phyloP scores from a whole-genome alignment of 2,329 filamentous ascomycete genomes.

The Xylaria hypoxylon region DNA sequence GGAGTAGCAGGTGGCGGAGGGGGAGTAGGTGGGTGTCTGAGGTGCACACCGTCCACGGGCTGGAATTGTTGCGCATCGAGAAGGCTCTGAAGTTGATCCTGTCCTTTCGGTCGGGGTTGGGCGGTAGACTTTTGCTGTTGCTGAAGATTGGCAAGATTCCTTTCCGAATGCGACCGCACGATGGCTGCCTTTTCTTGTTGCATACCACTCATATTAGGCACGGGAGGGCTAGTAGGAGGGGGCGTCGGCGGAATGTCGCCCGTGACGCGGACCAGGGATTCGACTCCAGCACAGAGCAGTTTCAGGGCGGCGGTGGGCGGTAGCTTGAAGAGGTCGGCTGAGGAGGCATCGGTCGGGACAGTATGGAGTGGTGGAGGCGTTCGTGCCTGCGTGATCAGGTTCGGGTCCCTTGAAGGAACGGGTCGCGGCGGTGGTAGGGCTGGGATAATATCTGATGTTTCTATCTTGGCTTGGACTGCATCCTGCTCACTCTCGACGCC shows the following conservation, averaged over 20 bases:
- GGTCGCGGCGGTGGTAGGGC: constrained; percentile 54
- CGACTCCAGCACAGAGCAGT: constrained; percentile 78
- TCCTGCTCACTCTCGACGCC: constrained; percentile 25
- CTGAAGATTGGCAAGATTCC: constrained; percentile 59
- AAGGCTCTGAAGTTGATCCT: constrained; percentile 30
- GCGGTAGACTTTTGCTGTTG: constrained; percentile 29
- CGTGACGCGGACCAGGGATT: constrained; percentile 76
- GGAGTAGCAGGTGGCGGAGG: constrained; percentile 48
- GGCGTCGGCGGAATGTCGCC: constrained; percentile 87
- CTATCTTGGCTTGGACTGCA: constrained; percentile 30
- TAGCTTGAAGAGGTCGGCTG: constrained; percentile 78
- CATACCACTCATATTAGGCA: constrained; percentile 74
- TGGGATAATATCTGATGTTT: constrained; percentile 43
- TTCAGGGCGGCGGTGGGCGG: constrained; percentile 80
- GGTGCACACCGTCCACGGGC: constrained; percentile 66
- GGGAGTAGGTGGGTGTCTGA: constrained; percentile 54
- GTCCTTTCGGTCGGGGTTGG: constrained; percentile 17
- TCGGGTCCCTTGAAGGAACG: constrained; percentile 54
- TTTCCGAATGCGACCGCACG: constrained; percentile 67
- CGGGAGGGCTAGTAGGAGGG: constrained; percentile 70
- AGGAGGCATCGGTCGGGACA: constrained; percentile 54
- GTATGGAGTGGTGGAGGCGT: constrained; percentile 58
- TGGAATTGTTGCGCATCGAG: constrained; percentile 48
- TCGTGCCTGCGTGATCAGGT: constrained; percentile 49
- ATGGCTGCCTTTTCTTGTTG: constrained; percentile 72